Conservation (phyloP, 345 rosid species). For the Alliaria petiolata region DNA sequence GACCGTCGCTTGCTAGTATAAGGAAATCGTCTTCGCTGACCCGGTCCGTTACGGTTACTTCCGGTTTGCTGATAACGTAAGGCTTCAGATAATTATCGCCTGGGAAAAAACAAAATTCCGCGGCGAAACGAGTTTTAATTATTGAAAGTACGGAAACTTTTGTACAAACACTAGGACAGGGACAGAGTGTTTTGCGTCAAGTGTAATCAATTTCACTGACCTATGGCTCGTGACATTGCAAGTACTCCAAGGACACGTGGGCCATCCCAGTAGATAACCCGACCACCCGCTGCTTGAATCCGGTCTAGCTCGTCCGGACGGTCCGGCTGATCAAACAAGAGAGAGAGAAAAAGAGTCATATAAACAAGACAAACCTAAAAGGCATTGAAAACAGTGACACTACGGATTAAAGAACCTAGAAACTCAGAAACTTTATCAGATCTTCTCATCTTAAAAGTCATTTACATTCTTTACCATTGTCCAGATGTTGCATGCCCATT, state of each 20-base stretch:
- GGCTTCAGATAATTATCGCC: conserved; percentile 94
- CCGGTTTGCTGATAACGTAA: conserved; percentile 77
- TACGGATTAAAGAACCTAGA: conserved; percentile 20
- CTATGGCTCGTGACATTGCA: conserved; percentile 95
- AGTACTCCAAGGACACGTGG: conserved; percentile 86
- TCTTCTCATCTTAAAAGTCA: conserved; percentile 10
- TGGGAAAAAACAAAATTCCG: not conserved
- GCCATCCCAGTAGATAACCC: conserved; percentile 87
- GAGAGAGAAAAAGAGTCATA: not conserved
- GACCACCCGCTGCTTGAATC: conserved; percentile 80
- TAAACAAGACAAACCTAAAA: not conserved
- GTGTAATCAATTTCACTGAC: conserved; percentile 37
- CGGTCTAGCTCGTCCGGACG: conserved; percentile 83
- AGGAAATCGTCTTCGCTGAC: conserved; percentile 66
- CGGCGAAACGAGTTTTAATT: conserved; percentile 9
- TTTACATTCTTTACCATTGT: conserved; percentile 18
- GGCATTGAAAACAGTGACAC: conserved; percentile 20
- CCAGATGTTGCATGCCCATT: conserved; percentile 29
- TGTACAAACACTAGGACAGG: conserved; percentile 1
- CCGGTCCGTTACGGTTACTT: conserved; percentile 63
- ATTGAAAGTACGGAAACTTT: not conserved
- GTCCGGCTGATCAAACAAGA: conserved; percentile 56
- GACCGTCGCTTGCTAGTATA: conserved; percentile 80
- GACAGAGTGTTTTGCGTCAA: conserved; percentile 15
- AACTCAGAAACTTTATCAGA: conserved; percentile 20